A percentile compares a stretch with the other conserved stretches of the same genome.
These are phyloP conservation scores for Sporothrix pseudoabietina DNA, from an alignment of 2,329 filamentous ascomycete genomes.

Conservation along the genomic window DNA sequence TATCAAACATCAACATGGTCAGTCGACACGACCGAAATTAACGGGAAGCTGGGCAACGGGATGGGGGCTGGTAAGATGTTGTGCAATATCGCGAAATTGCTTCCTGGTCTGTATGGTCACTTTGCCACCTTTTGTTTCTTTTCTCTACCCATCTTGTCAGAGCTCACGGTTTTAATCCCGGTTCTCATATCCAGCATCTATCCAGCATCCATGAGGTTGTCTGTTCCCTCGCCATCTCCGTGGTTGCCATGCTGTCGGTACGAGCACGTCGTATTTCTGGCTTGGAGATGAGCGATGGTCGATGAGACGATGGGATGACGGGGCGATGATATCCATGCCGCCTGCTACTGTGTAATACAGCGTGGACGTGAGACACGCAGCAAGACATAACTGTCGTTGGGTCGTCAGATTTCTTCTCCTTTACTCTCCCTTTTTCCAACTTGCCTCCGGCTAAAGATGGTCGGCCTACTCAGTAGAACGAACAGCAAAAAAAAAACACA, in stretches of 20 bases:
- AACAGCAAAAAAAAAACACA: background rate
- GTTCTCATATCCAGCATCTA: background rate
- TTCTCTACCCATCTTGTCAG: background rate
- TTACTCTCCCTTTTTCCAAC: background rate
- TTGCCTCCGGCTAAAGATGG: background rate
- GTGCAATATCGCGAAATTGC: slow-evolving; percentile 18
- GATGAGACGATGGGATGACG: background rate
- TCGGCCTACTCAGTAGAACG: background rate
- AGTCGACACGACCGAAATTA: background rate
- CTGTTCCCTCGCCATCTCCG: background rate
- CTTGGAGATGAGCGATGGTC: background rate
- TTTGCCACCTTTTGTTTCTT: background rate
- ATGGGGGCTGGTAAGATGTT: background rate
- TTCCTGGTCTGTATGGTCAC: background rate
- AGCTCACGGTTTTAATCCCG: background rate
- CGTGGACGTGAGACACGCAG: background rate
- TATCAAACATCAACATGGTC: background rate
- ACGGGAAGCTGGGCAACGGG: background rate
- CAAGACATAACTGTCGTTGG: background rate
- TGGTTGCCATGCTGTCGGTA: slow-evolving; percentile 2
- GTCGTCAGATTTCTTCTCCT: background rate
- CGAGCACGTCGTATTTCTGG: background rate
- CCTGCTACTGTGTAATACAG: background rate
- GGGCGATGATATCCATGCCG: background rate
- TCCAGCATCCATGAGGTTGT: background rate